These are phyloP conservation scores for Boletus tomentosulus DNA, from an alignment of 768 basidiomycete genomes.

Conservation along the genomic window DNA sequence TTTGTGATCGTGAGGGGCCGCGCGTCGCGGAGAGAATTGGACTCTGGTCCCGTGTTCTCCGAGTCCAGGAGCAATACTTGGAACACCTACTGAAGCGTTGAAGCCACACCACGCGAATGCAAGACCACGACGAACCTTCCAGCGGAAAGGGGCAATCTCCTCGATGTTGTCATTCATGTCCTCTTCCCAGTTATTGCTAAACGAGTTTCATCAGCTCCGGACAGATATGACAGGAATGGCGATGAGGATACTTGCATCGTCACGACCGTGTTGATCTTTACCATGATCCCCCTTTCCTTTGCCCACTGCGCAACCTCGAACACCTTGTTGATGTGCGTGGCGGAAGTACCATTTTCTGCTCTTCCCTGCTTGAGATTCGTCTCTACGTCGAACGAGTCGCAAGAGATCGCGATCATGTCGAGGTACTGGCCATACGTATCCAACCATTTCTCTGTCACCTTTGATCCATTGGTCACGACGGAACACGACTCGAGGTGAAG, in stretches of 20 bases:
- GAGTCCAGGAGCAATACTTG: constrained; percentile 28
- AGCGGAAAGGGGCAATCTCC: constrained; percentile 27
- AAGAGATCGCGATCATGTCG: constrained; percentile 36
- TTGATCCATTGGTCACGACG: constrained; percentile 30
- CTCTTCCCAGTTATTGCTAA: constrained; percentile 32
- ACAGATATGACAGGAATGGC: neutral
- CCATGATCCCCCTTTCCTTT: constrained; percentile 25
- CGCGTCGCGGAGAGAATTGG: constrained; percentile 26
- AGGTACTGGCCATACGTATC: constrained; percentile 33
- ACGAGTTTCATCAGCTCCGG: neutral
- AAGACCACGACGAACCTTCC: constrained; percentile 28
- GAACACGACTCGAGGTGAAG: constrained; percentile 28
- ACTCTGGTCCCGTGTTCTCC: constrained; percentile 26
- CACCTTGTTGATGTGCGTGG: constrained; percentile 26
- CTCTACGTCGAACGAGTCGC: constrained; percentile 32
- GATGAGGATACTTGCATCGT: constrained; percentile 16
- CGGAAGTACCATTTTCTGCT: constrained; percentile 23
- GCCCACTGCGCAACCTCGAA: constrained; percentile 32
- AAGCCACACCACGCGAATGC: neutral
- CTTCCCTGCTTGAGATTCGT: constrained; percentile 30
- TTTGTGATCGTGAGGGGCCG: constrained; percentile 26
- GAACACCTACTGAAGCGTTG: constrained; percentile 20
- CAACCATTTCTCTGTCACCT: constrained; percentile 35
- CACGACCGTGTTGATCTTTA: constrained; percentile 34
- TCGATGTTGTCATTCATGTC: constrained; percentile 33